Evolutionary conservation across 2,329 filamentous ascomycete species (phyloP), one percentile per base, ranked within the genome.

Genomic region (Leptographium wingfieldii): DNA sequence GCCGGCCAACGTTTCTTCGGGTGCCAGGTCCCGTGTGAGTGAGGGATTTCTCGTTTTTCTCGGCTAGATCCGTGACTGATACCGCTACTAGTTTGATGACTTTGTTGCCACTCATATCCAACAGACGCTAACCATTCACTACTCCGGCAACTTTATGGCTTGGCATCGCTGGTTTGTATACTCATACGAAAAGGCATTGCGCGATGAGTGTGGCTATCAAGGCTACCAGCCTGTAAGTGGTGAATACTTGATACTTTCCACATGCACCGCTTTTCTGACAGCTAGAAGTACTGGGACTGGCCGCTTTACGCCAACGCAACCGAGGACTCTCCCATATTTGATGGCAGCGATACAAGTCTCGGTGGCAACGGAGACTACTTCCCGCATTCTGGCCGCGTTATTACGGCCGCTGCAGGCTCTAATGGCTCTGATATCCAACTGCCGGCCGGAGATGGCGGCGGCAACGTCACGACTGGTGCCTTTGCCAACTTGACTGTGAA

Each of bases 371-470:
- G 78, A 27, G 68, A 71, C 58, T 69, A 67, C 63, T 63, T 70
- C 46, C 33, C n/a, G 16, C 68, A 71, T 53, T 61, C 68, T 0
- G 70, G 70, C 14, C 67, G 68, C 14, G 62, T 69, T 10, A 69
- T 69, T 56, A 64, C 63, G 0, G 68, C 69, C 14, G 66, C 67
- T 3, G 61, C 66, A 3, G 65, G 66, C 46, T 64, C 68, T 54
- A 66, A 67, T n/a, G 66, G 65, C 35, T 64, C 59, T 14, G 59
- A 59, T 49, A 65, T 60, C 35, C 60, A 62, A 56, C 46, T 74
- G n/a, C 73, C 59, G 2, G 70, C 73, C 0, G 79, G 77, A 27
- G 69, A 70, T 0, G 80, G 80, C n/a, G 80, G 80, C 54, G 79
- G 80, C 9, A 81, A 74, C 65, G 70, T 82, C 1, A 69, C 66